These are phyloP conservation scores for Aspergillus costaricaensis DNA, from an alignment of 2,329 filamentous ascomycete species.

Conservation along the genomic window DNA sequence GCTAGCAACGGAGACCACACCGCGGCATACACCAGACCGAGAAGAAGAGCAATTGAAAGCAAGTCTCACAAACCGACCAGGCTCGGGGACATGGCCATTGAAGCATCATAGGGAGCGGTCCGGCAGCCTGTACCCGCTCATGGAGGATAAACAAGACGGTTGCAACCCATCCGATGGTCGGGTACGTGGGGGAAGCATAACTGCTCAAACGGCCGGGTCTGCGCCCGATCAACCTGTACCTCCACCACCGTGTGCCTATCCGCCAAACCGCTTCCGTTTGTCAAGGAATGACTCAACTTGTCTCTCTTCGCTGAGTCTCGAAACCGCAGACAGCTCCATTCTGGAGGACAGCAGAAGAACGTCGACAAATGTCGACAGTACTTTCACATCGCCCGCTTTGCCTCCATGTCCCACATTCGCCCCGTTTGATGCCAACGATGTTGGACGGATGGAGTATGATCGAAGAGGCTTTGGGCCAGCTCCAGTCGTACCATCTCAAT, in stretches of 20 bases:
- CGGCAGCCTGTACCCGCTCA: conserved; percentile 25
- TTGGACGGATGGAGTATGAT: conserved; percentile 34
- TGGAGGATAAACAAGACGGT: conserved; percentile 25
- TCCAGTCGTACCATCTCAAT: conserved; percentile 27
- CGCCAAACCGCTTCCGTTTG: conserved; percentile 35
- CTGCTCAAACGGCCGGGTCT: conserved; percentile 35
- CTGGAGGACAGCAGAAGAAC: conserved; percentile 35
- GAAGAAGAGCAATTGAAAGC: conserved; percentile 26
- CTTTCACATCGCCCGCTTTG: conserved; percentile 33
- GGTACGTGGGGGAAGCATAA: conserved; percentile 36
- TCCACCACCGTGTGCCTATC: conserved; percentile 35
- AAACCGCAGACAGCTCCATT: conserved; percentile 43
- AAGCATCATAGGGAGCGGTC: conserved; percentile 26
- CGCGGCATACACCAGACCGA: conserved; percentile 39
- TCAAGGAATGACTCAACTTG: conserved; percentile 40
- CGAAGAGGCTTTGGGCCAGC: conserved; percentile 31
- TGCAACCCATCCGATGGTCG: conserved; percentile 28
- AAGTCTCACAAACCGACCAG: conserved; percentile 29
- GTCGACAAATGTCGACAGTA: conserved; percentile 30
- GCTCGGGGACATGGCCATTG: conserved; percentile 36
- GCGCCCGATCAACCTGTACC: conserved; percentile 41
- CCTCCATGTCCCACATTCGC: conserved; percentile 38
- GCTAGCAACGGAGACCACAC: conserved; percentile 40
- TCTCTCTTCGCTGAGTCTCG: conserved; percentile 39
- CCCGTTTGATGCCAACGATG: conserved; percentile 42